Evolutionary conservation across 2,329 filamentous ascomycete species (phyloP).

Genomic region (Neoarthrinium moseri): DNA sequence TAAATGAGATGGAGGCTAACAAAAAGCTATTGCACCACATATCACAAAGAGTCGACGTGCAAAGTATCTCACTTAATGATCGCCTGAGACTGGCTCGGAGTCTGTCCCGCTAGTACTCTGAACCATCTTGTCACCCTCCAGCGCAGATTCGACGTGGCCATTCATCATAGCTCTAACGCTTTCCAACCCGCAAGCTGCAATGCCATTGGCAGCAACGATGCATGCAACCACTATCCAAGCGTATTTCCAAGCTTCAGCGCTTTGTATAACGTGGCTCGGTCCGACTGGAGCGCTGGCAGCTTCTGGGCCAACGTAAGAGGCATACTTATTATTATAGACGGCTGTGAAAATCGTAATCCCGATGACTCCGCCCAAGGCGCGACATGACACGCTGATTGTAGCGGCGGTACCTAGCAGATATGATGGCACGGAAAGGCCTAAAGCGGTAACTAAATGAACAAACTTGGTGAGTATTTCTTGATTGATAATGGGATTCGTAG

Average conservation of each 20-base stretch:
- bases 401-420: conserved; percentile 3
- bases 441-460: neutral
- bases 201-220: neutral
- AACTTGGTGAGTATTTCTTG: neutral
- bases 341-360: conserved; percentile 6
- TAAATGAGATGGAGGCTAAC: no score
- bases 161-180: conserved; percentile 5
- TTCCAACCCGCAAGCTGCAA: neutral
- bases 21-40: no score
- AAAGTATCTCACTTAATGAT: neutral
- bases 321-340: conserved; percentile 7
- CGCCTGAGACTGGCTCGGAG: neutral
- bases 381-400: conserved; percentile 2
- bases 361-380: conserved; percentile 3
- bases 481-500: neutral
- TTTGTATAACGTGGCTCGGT: neutral
- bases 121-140: neutral
- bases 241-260: neutral
- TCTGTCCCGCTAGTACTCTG: neutral
- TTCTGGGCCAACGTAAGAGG: neutral
- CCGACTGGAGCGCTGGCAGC: neutral
- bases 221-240: conserved; percentile 1
- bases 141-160: conserved; percentile 4
- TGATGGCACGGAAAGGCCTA: conserved; percentile 5
- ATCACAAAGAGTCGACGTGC: no score